These are phyloP conservation scores for Halophytophthora batemanensis DNA, from an alignment of 352 stramenopile genomes.

Conservation along the genomic window DNA sequence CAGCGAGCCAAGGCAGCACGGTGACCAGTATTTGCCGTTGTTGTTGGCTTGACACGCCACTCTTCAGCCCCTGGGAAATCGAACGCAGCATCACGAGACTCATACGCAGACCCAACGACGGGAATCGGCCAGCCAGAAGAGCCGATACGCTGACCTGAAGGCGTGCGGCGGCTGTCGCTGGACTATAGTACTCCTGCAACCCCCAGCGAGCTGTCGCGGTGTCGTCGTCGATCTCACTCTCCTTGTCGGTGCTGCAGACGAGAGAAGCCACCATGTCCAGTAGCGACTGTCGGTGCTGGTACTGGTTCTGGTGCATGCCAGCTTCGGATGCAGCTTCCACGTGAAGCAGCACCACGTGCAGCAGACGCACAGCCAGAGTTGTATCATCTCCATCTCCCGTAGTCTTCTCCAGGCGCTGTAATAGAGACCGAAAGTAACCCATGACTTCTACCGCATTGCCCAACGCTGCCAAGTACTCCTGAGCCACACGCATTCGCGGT, in stretches of 20 bases:
- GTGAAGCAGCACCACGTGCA: conserved; percentile 48
- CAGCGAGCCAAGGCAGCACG: conserved; percentile 53
- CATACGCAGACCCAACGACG: conserved; percentile 25
- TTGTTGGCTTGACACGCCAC: conserved; percentile 32
- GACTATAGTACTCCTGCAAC: conserved; percentile 24
- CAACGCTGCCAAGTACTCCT: conserved; percentile 25
- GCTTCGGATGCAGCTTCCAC: conserved; percentile 30
- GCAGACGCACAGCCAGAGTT: conserved; percentile 34
- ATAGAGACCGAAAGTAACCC: conserved; percentile 16
- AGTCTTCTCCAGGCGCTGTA: conserved; percentile 28
- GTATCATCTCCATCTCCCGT: conserved; percentile 15
- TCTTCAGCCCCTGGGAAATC: conserved; percentile 22
- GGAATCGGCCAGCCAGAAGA: conserved; percentile 32
- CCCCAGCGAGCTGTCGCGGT: conserved; percentile 22
- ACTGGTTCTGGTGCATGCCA: conserved; percentile 24
- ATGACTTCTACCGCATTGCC: conserved; percentile 21
- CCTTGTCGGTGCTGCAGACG: conserved; percentile 7
- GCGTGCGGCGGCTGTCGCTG: conserved; percentile 15
- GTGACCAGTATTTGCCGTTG: conserved; percentile 48
- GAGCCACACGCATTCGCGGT: conserved; percentile 10
- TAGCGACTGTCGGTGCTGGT: conserved; percentile 28
- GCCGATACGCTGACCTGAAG: conserved; percentile 25
- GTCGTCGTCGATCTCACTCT: conserved; percentile 14
- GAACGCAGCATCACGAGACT: conserved; percentile 42
- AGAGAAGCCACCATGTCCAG: conserved; percentile 23